Conservation (phyloP, 2,329 filamentous ascomycete species). For the Rutstroemia sp. region DNA sequence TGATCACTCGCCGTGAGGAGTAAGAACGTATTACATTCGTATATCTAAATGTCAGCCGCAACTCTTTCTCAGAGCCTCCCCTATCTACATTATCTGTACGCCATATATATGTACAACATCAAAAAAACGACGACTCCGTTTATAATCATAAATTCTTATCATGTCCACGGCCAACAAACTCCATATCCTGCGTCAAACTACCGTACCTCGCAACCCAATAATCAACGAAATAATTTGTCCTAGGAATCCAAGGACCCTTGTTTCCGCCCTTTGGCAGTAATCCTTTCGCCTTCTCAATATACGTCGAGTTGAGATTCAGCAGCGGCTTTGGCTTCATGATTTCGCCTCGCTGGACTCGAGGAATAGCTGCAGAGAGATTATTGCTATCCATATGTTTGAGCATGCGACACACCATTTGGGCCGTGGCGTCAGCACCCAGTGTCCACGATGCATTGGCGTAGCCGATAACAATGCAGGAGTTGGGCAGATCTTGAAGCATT, state of each 20-base stretch:
- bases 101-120: constrained; percentile 3
- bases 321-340: constrained; percentile 12
- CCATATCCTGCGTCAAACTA: constrained; percentile 20
- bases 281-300: constrained; percentile 21
- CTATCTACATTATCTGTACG: too few relatives aligned
- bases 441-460: constrained; percentile 64
- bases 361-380: constrained; percentile 12
- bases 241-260: constrained; percentile 22
- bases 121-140: too few relatives aligned
- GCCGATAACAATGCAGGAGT: constrained; percentile 52
- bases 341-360: constrained; percentile 11
- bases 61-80: too few relatives aligned
- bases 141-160: too few relatives aligned
- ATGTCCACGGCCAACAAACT: constrained; percentile 9
- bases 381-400: constrained; percentile 25
- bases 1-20: too few relatives aligned
- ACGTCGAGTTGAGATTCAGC: constrained; percentile 23
- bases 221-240: constrained; percentile 27
- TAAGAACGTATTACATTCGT: too few relatives aligned
- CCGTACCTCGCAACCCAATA: constrained; percentile 24
- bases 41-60: too few relatives aligned
- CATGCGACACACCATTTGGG: constrained; percentile 21
- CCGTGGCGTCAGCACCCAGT: constrained; percentile 46
- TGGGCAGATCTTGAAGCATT: constrained; percentile 62
- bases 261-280: constrained; percentile 20